A percentile compares a stretch with the other conserved stretches of the same genome.
Conservation (phyloP, 345 rosid species). For the Rubroshorea leprosula region DNA sequence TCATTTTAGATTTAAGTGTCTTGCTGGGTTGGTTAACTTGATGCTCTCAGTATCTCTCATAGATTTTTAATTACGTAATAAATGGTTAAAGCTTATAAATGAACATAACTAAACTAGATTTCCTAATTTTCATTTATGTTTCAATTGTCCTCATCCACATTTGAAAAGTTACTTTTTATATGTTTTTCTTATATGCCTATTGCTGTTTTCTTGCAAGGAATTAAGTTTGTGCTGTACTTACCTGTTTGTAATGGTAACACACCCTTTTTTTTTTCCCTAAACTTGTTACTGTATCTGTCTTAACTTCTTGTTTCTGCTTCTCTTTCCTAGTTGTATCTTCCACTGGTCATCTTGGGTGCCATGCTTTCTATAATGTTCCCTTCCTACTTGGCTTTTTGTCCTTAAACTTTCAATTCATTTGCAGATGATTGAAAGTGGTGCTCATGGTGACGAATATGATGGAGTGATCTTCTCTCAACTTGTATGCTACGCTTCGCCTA, state of each 20-base stretch:
- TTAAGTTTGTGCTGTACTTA: background rate
- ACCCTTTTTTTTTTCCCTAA: background rate
- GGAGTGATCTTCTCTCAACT: conserved; percentile 99
- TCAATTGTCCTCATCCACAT: background rate
- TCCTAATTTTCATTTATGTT: too few relatives aligned
- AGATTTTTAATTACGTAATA: too few relatives aligned
- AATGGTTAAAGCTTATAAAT: too few relatives aligned
- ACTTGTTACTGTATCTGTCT: background rate
- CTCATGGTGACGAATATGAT: conserved; percentile 87
- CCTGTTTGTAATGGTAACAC: background rate
- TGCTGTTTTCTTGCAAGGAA: background rate
- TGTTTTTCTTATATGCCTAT: background rate
- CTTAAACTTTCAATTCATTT: conserved; percentile 20
- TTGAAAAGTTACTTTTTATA: background rate
- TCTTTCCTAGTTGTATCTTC: background rate
- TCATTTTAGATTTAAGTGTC: background rate
- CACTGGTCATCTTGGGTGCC: background rate
- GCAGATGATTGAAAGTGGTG: conserved; percentile 99
- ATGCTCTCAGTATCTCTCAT: background rate
- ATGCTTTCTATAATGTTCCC: background rate
- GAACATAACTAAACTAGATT: background rate
- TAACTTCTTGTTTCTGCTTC: background rate
- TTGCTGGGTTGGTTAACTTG: background rate
- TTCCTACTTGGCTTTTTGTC: conserved; percentile 1
- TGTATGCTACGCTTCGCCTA: conserved; percentile 41